Percentiles rank a stretch among this genome's conserved stretches.
phyloP scores from a whole-genome alignment of 352 stramenopile genomes.

The Globisporangium lucens region DNA sequence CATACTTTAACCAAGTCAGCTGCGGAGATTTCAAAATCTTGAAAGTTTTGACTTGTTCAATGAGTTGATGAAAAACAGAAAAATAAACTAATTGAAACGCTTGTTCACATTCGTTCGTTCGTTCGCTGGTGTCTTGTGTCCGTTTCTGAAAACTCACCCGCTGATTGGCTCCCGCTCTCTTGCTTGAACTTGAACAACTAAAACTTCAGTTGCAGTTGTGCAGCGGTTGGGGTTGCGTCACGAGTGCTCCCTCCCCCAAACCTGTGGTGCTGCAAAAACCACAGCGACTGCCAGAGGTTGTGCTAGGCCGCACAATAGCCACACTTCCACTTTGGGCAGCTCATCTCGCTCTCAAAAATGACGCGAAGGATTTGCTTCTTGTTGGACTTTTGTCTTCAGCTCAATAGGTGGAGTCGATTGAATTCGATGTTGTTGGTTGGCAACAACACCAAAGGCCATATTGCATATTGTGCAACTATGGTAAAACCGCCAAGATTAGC shows the following conservation, averaged over 20 bases:
- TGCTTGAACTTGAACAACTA: slow-evolving; percentile 12
- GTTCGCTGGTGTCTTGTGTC: background rate
- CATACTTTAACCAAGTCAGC: no score
- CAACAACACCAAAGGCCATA: no score
- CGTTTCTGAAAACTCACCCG: background rate
- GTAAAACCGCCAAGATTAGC: background rate
- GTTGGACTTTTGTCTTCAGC: background rate
- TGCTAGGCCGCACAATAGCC: background rate
- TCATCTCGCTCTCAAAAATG: background rate
- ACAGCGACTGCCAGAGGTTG: background rate
- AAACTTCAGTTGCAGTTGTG: slow-evolving; percentile 3
- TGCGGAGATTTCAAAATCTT: no score
- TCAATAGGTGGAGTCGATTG: no score
- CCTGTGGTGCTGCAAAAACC: slow-evolving; percentile 1
- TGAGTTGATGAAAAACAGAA: no score
- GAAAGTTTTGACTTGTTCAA: no score
- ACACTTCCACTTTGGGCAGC: background rate
- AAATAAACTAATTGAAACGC: no score
- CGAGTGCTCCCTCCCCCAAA: background rate
- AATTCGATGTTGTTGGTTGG: background rate
- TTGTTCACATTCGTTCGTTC: background rate
- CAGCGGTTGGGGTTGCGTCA: slow-evolving; percentile 12
- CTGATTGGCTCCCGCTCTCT: background rate
- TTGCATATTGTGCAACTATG: background rate
- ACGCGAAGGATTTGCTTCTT: background rate